Evolutionary conservation across 2,329 filamentous ascomycete species (phyloP).

Genomic region (Dactylonectria estremocensis): DNA sequence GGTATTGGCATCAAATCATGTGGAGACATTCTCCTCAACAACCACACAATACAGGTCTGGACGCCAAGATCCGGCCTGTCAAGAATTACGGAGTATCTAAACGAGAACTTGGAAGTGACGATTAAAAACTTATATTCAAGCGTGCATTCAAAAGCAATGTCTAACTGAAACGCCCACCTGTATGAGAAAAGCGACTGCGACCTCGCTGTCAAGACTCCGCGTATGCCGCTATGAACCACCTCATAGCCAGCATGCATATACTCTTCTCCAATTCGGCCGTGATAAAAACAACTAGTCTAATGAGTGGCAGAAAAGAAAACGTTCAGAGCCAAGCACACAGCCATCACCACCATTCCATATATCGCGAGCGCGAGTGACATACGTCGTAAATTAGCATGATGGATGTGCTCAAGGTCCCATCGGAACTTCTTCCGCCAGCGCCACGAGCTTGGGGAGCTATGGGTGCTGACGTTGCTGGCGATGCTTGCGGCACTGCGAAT

Average conservation of each 20-base stretch:
- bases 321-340: constrained; percentile 88
- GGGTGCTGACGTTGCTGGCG: constrained; percentile 50
- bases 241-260: constrained; percentile 37
- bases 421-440: constrained; percentile 71
- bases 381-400: constrained; percentile 77
- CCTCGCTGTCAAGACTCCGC: constrained; percentile 41
- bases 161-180: constrained; percentile 42
- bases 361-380: constrained; percentile 82
- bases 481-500: constrained; percentile 59
- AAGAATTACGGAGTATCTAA: constrained; percentile 4
- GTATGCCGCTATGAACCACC: constrained; percentile 40
- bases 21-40: not conserved
- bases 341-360: constrained; percentile 92
- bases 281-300: constrained; percentile 31
- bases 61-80: not conserved
- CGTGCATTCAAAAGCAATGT: constrained; percentile 39
- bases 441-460: constrained; percentile 53
- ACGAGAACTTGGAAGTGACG: constrained; percentile 26
- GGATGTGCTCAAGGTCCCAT: constrained; percentile 75
- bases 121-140: constrained; percentile 41
- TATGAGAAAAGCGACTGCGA: constrained; percentile 35
- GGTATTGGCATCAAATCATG: not conserved
- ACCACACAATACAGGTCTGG: constrained; percentile 38
- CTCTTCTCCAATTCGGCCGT: constrained; percentile 40
- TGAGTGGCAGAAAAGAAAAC: constrained; percentile 81